phyloP scores from a whole-genome alignment of 225 moss, liverwort and hornwort genomes.

The Sphagnum contortum region DNA sequence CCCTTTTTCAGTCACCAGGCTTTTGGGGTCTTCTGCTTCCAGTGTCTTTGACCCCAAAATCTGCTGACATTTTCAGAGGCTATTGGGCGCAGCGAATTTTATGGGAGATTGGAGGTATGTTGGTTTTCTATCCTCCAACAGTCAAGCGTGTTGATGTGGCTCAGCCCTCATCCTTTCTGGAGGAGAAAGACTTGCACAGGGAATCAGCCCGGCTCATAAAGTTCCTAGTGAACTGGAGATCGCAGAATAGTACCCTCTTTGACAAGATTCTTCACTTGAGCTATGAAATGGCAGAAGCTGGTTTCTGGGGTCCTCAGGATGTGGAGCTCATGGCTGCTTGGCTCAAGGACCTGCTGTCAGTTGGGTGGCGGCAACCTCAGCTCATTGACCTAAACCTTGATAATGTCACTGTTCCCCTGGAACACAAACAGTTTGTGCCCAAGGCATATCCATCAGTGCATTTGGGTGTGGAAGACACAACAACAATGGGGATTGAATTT shows the following conservation, averaged over 20 bases:
- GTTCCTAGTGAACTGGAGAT: constrained; percentile 71
- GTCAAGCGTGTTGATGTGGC: constrained; percentile 42
- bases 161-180: constrained; percentile 34
- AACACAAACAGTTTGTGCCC: constrained; percentile 58
- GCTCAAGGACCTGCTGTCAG: constrained; percentile 79
- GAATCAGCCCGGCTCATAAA: constrained; percentile 43
- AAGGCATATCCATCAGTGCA: constrained; percentile 61
- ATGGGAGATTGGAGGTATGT: constrained; percentile 81
- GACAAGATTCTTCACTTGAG: constrained; percentile 72
- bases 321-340: constrained; percentile 58
- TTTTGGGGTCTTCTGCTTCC: constrained; percentile 88
- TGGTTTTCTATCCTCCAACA: constrained; percentile 66
- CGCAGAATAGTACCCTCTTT: constrained; percentile 45
- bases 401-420: constrained; percentile 23
- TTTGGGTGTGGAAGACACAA: constrained; percentile 64
- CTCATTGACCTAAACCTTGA: constrained; percentile 68
- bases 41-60: constrained; percentile 67
- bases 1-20: constrained; percentile 64
- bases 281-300: constrained; percentile 62
- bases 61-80: constrained; percentile 74
- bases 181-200: constrained; percentile 70
- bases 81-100: constrained; percentile 82
- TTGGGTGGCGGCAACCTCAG: constrained; percentile 80
- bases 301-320: constrained; percentile 68
- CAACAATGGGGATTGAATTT: constrained; percentile 67